Percentiles rank a stretch among this genome's conserved stretches.
Evolutionary conservation across 495 filamentous ascomycete species (phyloP).

Genomic region (Talaromyces nanjingensis): DNA sequence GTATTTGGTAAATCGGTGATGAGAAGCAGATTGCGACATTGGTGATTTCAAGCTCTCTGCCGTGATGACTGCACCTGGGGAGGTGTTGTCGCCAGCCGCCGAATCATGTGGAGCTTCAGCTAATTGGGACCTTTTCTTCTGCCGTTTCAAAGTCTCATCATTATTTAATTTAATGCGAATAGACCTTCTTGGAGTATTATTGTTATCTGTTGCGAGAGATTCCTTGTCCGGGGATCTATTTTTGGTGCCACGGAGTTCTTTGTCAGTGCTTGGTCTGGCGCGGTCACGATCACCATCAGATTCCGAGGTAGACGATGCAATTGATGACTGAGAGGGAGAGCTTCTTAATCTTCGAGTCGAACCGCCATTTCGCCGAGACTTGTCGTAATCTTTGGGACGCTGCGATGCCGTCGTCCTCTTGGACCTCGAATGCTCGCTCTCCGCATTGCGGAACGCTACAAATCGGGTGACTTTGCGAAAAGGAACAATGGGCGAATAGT

Average conservation of each 20-base stretch:
- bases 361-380: slow-evolving; percentile 24
- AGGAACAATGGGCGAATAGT: slow-evolving; percentile 64
- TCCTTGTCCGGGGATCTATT: slow-evolving; percentile 41
- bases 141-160: slow-evolving; percentile 54
- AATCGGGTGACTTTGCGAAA: slow-evolving; percentile 50
- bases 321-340: slow-evolving; percentile 30
- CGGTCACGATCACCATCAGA: slow-evolving; percentile 36
- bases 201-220: slow-evolving; percentile 44
- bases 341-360: slow-evolving; percentile 32
- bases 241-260: slow-evolving; percentile 31
- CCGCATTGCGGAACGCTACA: slow-evolving; percentile 13
- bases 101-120: slow-evolving; percentile 22
- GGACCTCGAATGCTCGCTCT: slow-evolving; percentile 1
- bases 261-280: slow-evolving; percentile 12
- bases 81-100: background rate
- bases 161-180: slow-evolving; percentile 88
- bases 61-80: slow-evolving; percentile 23
- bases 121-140: slow-evolving; percentile 42
- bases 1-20: slow-evolving; percentile 67
- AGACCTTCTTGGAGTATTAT: slow-evolving; percentile 62
- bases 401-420: slow-evolving; percentile 22
- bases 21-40: slow-evolving; percentile 67
- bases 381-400: slow-evolving; percentile 20
- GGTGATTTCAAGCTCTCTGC: slow-evolving; percentile 69
- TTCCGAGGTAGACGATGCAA: slow-evolving; percentile 40